Evolutionary conservation across 805 yeast species (phyloP).

Genomic region (Maudiozyma pseudohumilis): DNA sequence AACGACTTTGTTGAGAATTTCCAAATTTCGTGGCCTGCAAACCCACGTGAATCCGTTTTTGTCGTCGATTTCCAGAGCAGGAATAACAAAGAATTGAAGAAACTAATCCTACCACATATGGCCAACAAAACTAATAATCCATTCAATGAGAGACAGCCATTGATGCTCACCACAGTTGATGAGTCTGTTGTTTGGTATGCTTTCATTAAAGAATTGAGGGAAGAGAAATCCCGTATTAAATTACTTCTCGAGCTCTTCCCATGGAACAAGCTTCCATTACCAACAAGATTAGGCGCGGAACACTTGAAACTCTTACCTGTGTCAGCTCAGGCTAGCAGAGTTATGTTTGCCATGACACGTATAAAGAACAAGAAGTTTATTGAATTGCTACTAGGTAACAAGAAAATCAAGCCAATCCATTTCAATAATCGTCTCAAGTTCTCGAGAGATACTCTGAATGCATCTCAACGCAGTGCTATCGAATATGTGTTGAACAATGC

Average conservation of each 20-base stretch:
- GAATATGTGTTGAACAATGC: conserved; percentile 44
- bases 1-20: conserved; percentile 39
- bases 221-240: conserved; percentile 23
- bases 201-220: conserved; percentile 36
- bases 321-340: conserved; percentile 52
- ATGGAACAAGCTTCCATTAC: conserved; percentile 49
- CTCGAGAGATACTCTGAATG: conserved; percentile 41
- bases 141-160: conserved; percentile 47
- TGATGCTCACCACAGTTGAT: conserved; percentile 42
- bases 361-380: conserved; percentile 43
- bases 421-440: conserved; percentile 47
- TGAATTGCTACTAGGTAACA: conserved; percentile 45
- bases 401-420: conserved; percentile 44
- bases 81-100: conserved; percentile 35
- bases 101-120: conserved; percentile 41
- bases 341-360: conserved; percentile 55
- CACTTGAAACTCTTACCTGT: conserved; percentile 43
- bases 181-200: conserved; percentile 53
- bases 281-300: conserved; percentile 31
- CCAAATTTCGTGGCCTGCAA: conserved; percentile 44
- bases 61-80: conserved; percentile 15
- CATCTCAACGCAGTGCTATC: conserved; percentile 46
- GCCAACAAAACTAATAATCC: conserved; percentile 48
- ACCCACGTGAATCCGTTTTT: conserved; percentile 31
- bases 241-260: conserved; percentile 42